These are phyloP conservation scores for Colletotrichum filicis DNA, from an alignment of 2,329 filamentous ascomycete species.

Conservation along the genomic window DNA sequence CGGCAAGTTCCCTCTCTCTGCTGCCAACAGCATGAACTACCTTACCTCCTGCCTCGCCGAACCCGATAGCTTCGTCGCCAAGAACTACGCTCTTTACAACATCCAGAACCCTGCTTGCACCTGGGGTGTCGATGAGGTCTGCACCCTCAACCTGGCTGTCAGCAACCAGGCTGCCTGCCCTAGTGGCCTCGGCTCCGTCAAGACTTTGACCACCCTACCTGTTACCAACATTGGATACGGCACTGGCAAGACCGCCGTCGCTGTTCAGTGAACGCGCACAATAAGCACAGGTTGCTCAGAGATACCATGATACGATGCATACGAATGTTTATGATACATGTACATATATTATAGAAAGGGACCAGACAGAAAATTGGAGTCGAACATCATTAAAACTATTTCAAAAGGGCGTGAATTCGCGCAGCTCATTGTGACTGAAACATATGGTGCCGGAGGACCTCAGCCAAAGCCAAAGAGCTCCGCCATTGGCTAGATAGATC, in stretches of 20 bases:
- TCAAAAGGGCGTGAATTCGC: neutral
- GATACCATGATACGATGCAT: slow-evolving; percentile 22
- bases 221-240: slow-evolving; percentile 65
- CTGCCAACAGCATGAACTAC: slow-evolving; percentile 68
- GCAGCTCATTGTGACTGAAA: neutral
- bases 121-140: slow-evolving; percentile 62
- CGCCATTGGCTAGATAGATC: neutral
- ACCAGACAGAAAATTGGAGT: neutral
- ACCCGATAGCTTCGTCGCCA: slow-evolving; percentile 60
- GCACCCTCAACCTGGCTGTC: slow-evolving; percentile 57
- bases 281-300: slow-evolving; percentile 4
- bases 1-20: slow-evolving; percentile 63
- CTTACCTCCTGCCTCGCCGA: slow-evolving; percentile 57
- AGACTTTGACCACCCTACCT: slow-evolving; percentile 46
- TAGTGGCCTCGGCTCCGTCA: slow-evolving; percentile 51
- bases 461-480: neutral
- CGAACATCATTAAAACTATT: neutral
- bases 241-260: slow-evolving; percentile 50
- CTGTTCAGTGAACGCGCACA: slow-evolving; percentile 19
- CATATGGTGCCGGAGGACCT: neutral
- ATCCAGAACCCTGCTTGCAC: slow-evolving; percentile 62
- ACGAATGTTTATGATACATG: slow-evolving; percentile 32
- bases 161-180: slow-evolving; percentile 65
- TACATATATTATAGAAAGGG: slow-evolving; percentile 25
- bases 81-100: slow-evolving; percentile 65